Evolutionary conservation across 306 rosid genomes (phyloP).

Genomic region (Astragalus membranaceus): DNA sequence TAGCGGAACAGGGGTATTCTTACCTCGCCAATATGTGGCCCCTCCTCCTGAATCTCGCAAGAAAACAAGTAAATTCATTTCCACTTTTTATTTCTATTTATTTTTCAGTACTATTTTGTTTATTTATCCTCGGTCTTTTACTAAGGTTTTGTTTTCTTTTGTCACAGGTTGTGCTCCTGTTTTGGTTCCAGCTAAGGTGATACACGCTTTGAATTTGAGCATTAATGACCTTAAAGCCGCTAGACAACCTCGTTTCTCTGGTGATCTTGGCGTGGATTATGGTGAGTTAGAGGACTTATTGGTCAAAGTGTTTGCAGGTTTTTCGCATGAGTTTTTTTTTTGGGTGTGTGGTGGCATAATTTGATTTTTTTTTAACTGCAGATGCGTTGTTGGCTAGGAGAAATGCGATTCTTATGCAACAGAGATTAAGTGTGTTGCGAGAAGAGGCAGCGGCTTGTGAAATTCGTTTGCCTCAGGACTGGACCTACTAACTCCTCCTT

Average conservation of each 20-base stretch:
- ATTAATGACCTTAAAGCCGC: slow-evolving; percentile 32
- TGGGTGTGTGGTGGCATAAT: not conserved
- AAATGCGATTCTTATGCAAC: slow-evolving; percentile 48
- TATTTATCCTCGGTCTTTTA: not conserved
- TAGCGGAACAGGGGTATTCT: slow-evolving; percentile 86
- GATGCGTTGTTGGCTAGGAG: slow-evolving; percentile 47
- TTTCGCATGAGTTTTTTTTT: not conserved
- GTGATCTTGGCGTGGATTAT: slow-evolving; percentile 24
- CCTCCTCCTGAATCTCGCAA: slow-evolving; percentile 54
- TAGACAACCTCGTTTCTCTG: slow-evolving; percentile 27
- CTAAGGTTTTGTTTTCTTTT: not conserved
- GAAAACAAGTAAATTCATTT: slow-evolving; percentile 41
- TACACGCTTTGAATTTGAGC: slow-evolving; percentile 51
- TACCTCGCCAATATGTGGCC: slow-evolving; percentile 63
- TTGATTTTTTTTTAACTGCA: not conserved
- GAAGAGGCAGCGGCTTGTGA: slow-evolving; percentile 55
- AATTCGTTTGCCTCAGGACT: slow-evolving; percentile 63
- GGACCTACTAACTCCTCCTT: slow-evolving; percentile 51
- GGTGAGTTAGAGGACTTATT: slow-evolving; percentile 29
- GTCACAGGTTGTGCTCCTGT: slow-evolving; percentile 44
- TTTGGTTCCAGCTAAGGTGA: slow-evolving; percentile 51
- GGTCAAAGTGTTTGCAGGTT: not conserved
- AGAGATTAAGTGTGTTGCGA: slow-evolving; percentile 25
- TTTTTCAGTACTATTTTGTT: not conserved
- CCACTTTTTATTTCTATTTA: no score